Percentiles rank a stretch among this genome's conserved stretches.
Conservation (phyloP, 2,329 filamentous ascomycete species). For the Sclerotinia subarctica region DNA sequence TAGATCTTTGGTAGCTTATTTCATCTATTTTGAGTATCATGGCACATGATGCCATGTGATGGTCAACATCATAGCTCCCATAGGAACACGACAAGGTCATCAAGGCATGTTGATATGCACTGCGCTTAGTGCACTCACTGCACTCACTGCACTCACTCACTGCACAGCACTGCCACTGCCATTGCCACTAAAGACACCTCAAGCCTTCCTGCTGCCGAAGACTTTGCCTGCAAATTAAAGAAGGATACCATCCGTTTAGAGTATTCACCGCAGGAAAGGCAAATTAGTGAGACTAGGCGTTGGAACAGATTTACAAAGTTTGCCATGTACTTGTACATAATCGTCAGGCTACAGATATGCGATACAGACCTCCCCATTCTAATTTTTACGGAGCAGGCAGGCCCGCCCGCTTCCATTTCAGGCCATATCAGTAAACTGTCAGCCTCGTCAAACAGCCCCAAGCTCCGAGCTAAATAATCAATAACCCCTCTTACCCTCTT, state of each 20-base stretch:
- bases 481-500: slow-evolving; percentile 10
- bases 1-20: neutral
- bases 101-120: neutral
- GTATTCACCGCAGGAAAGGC: neutral
- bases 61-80: neutral
- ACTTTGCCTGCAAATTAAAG: neutral
- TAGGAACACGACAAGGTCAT: neutral
- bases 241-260: neutral
- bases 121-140: no score
- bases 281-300: neutral
- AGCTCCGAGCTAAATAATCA: neutral
- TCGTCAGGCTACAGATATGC: neutral
- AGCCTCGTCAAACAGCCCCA: slow-evolving; percentile 5
- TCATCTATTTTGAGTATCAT: slow-evolving; percentile 3
- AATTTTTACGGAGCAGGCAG: neutral
- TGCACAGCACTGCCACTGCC: no score
- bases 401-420: neutral
- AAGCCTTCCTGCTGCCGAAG: slow-evolving; percentile 10
- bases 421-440: neutral
- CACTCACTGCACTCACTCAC: neutral
- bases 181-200: neutral
- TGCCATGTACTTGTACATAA: neutral
- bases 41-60: neutral
- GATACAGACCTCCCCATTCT: neutral
- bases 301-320: neutral